phyloP scores from a whole-genome alignment of 306 rosid species.

The Adenanthera pavonina region DNA sequence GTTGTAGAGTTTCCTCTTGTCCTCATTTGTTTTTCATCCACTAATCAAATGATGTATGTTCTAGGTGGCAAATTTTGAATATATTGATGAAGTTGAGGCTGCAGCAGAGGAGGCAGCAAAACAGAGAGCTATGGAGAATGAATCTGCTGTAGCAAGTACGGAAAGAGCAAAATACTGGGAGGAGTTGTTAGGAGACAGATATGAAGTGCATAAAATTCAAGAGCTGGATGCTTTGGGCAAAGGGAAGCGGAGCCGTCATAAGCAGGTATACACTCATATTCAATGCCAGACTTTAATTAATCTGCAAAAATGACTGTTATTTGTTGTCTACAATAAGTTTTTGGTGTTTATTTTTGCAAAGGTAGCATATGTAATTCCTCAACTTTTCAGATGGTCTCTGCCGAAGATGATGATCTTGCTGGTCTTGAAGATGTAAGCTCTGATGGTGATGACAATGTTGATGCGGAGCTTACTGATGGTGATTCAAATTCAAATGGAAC shows the following conservation, averaged over 20 bases:
- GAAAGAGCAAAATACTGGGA: conserved; percentile 92
- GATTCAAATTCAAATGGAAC: conserved; percentile 76
- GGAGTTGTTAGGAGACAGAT: conserved; percentile 85
- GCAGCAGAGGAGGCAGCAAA: conserved; percentile 78
- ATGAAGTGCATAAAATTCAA: conserved; percentile 87
- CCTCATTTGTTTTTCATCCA: neutral
- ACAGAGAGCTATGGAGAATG: conserved; percentile 55
- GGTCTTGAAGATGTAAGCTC: conserved; percentile 97
- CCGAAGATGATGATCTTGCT: conserved; percentile 99
- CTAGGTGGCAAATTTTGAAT: conserved; percentile 87
- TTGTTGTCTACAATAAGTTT: conserved; percentile 28
- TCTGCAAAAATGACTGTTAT: conserved; percentile 1
- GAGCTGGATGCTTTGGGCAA: conserved; percentile 90
- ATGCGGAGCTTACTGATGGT: conserved; percentile 85
- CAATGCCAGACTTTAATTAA: conserved; percentile 13
- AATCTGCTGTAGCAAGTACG: conserved; percentile 39
- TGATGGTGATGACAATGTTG: conserved; percentile 93
- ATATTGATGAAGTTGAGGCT: conserved; percentile 88
- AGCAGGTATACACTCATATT: conserved; percentile 61
- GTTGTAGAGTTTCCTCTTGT: neutral
- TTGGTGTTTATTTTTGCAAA: conserved; percentile 8
- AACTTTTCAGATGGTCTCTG: conserved; percentile 83
- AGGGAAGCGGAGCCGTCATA: conserved; percentile 89
- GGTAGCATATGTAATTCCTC: conserved; percentile 19
- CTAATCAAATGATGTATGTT: conserved; percentile 19